These are phyloP conservation scores for Oryza nivara DNA, from an alignment of 176 grass and related monocot genomes.

Conservation along the genomic window DNA sequence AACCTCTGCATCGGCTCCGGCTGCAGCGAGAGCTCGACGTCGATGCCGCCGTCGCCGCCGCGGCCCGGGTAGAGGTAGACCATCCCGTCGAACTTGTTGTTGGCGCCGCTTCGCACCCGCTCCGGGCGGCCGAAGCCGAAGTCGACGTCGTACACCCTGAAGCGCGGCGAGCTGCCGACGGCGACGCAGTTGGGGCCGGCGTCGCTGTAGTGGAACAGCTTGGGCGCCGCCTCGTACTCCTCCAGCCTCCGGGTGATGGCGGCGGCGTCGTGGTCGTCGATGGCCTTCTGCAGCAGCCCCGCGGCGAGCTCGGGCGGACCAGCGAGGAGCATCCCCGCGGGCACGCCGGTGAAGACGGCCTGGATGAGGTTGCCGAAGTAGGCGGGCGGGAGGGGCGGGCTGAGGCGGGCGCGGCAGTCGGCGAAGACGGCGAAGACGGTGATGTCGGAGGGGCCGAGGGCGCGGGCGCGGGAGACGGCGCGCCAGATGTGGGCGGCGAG, in stretches of 20 bases:
- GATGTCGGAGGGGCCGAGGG: constrained; percentile 74
- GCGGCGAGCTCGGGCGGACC: constrained; percentile 54
- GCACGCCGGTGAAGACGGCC: constrained; percentile 88
- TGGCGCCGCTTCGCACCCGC: constrained; percentile 81
- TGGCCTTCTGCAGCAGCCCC: constrained; percentile 72
- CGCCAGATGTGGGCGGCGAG: constrained; percentile 87
- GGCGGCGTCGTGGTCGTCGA: constrained; percentile 70
- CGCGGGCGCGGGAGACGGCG: constrained; percentile 73
- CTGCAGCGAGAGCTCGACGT: constrained; percentile 87
- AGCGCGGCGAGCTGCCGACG: constrained; percentile 89
- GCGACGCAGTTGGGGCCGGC: constrained; percentile 92
- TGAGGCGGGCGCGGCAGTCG: constrained; percentile 78
- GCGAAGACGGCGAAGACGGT: constrained; percentile 91
- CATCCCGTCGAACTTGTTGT: constrained; percentile 99
- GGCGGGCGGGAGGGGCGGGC: constrained; percentile 63
- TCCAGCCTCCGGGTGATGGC: constrained; percentile 69
- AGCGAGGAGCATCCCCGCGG: constrained; percentile 74
- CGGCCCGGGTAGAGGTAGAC: constrained; percentile 88
- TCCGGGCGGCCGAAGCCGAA: constrained; percentile 86
- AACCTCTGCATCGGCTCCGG: constrained; percentile 76
- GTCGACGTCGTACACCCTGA: constrained; percentile 93
- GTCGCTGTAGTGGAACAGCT: constrained; percentile 96
- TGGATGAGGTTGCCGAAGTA: constrained; percentile 99
- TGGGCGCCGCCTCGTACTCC: constrained; percentile 86
- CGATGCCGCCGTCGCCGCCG: constrained; percentile 71